These are phyloP conservation scores for Penicillium sp. DNA, from an alignment of 2,329 filamentous ascomycete species.

Conservation along the genomic window DNA sequence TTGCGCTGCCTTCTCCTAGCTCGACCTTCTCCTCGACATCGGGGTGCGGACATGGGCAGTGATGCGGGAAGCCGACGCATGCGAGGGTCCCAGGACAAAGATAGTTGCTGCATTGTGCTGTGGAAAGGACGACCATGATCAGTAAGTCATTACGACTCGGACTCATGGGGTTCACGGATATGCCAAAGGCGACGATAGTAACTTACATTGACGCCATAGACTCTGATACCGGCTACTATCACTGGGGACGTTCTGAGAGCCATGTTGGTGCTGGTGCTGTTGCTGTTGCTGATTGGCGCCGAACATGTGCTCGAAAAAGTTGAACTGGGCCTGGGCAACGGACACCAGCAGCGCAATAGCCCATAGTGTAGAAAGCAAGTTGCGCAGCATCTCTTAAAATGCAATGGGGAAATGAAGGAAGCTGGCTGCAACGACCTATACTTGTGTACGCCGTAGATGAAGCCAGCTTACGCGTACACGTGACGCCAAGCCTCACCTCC, in stretches of 20 bases:
- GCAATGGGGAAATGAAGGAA: background rate
- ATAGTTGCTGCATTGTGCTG: slow-evolving; percentile 86
- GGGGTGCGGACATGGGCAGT: slow-evolving; percentile 87
- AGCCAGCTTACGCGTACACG: slow-evolving; percentile 30
- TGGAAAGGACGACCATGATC: background rate
- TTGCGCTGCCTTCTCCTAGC: slow-evolving; percentile 45
- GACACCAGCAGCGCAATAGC: slow-evolving; percentile 56
- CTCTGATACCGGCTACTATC: slow-evolving; percentile 75
- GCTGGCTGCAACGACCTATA: slow-evolving; percentile 4
- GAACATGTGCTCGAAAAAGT: slow-evolving; percentile 99
- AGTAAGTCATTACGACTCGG: background rate
- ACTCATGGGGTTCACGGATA: too few species aligned
- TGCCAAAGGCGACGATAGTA: background rate
- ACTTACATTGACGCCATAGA: slow-evolving; percentile 61
- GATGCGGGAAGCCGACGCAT: slow-evolving; percentile 93
- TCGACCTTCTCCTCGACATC: slow-evolving; percentile 71
- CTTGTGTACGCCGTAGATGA: slow-evolving; percentile 11
- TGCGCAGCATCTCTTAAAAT: slow-evolving; percentile 23
- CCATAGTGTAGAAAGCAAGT: slow-evolving; percentile 28
- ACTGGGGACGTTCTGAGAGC: slow-evolving; percentile 71
- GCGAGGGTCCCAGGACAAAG: slow-evolving; percentile 90
- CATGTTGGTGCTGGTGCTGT: slow-evolving; percentile 45
- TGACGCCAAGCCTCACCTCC: slow-evolving; percentile 26
- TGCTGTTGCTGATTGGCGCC: slow-evolving; percentile 56
- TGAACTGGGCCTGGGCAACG: slow-evolving; percentile 70